Percentiles rank a stretch among this genome's conserved stretches.
phyloP scores from a whole-genome alignment of 2,329 filamentous ascomycete genomes.

The Golovinomyces cichoracearum region DNA sequence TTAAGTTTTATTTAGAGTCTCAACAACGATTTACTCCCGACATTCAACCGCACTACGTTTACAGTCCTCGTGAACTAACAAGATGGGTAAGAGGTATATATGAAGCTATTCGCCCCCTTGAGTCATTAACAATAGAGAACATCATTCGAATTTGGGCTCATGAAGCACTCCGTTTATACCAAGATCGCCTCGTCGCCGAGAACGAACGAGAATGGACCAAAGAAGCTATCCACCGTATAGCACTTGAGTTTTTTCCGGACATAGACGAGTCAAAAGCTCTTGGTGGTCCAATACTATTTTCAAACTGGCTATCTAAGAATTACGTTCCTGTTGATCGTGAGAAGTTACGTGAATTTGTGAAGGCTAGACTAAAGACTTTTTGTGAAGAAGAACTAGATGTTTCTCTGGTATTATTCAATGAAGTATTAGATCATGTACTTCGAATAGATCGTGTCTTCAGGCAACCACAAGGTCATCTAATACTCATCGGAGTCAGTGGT shows the following conservation, averaged over 20 bases:
- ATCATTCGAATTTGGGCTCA: conserved; percentile 95
- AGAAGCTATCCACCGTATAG: conserved; percentile 62
- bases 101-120: conserved; percentile 80
- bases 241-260: conserved; percentile 78
- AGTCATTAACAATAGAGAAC: conserved; percentile 67
- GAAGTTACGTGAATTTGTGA: conserved; percentile 86
- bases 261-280: conserved; percentile 76
- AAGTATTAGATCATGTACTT: conserved; percentile 90
- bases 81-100: conserved; percentile 95
- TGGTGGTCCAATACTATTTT: conserved; percentile 84
- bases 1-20: conserved; percentile 82
- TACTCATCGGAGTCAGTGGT: conserved; percentile 92
- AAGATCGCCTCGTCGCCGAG: conserved; percentile 83
- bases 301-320: conserved; percentile 97
- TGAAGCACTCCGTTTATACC: conserved; percentile 84
- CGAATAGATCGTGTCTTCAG: conserved; percentile 97
- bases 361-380: conserved; percentile 88
- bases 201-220: conserved; percentile 91
- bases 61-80: conserved; percentile 93
- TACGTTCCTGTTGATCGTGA: conserved; percentile 93
- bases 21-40: conserved; percentile 84
- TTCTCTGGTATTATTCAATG: conserved; percentile 94
- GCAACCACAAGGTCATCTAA: conserved; percentile 92
- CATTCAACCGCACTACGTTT: conserved; percentile 96
- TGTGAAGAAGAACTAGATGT: conserved; percentile 99